Evolutionary conservation across 345 rosid species (phyloP), one percentile per base, ranked within the genome.

Genomic region (Dimocarpus longan): DNA sequence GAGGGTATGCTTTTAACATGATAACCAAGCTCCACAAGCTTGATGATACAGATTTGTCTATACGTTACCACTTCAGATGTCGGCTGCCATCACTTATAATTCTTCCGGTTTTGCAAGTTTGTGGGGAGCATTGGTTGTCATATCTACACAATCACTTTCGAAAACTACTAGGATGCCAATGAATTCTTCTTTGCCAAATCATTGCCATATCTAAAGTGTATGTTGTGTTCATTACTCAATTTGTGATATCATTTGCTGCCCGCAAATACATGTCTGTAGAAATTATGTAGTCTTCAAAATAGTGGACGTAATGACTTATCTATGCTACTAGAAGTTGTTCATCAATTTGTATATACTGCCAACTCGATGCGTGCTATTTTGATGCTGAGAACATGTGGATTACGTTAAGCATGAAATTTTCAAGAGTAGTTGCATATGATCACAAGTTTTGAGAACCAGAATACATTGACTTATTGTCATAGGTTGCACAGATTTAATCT

Each of bases 261-360:
- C 5, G 26, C 48, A 24, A 59, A 42, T 73, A 59, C 39, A 70
- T 73, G 67, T 21, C 39, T 59, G 76, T 42, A 42, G 68, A 59
- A 73, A 73, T 59, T 57, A 37, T 73, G 76, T 42, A 42, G 22
- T 18, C 65, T 57, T 37, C 16, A 37, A 56, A 18, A 44, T 57
- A 73, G 66, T 39, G n/a, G 4, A 54, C 7, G 65, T 72, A n/a
- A 24, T 44, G 69, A 22, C 69, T 42, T 28, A 37, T 66, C 66
- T 19, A 50, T 66, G 63, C 78, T 48, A 28, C 71, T 28, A 8
- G 62, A 46, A 32, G 46, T 16, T 18, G 78, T 75, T 75, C 10
- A 32, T 65, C n/a, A 11, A 46, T 28, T 65, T 75, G 71, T 75
- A 46, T 9, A 63, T 63, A 63, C 40, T 5, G 8, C 19, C 6